Base-by-base conservation (phyloP, 176 grass and related monocot genomes). In the Oryza longistaminata region DNA sequence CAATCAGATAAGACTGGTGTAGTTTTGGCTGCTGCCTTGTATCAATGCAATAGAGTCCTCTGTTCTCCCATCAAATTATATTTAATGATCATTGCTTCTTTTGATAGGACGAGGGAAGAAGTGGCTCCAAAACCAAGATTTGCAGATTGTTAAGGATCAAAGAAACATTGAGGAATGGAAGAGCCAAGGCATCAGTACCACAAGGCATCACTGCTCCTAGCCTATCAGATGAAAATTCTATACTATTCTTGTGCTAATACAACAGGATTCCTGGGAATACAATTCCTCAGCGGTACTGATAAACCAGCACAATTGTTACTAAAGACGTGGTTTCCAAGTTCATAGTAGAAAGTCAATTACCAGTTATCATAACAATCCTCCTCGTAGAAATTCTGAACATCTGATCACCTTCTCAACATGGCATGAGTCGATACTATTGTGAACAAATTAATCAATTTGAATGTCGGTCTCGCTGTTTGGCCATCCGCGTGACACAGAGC, bases 341-440 rank as follows among this genome's bases (percentile, higher is more conserved):
- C 42, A 84, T 67, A 65, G 26, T 50, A 75, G 31, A 39, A 9
- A 50, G 24, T 2, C 27, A 76, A 10, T 52, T 83, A 75, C 62
- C 33, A 6, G 49, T 52, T 75, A 70, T 46, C 72, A 39, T 58
- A 70, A 33, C 9, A 19, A 80, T 55, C 42, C 26, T 29, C 42
- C 15, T 16, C 43, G 24, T 53, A 49, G 31, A 66, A 21, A 82
- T 82, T 29, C 42, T 79, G 55, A 66, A 48, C 44, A 82, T 29
- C 4, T 11, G 31, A 87, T 62, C 39, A n/a, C 29, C 33, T 48
- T 46, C 64, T 15, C 70, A 33, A 40, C 70, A 74, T 46, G 55
- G 55, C 81, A 16, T 65, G 40, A 74, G 4, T 73, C 62, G 26
- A 76, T 26, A 82, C 6, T 22, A 45, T 49, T 70, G 85, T 76